These are phyloP conservation scores for Colletotrichum sansevieriae DNA, from an alignment of 2,329 filamentous ascomycete species.

Conservation along the genomic window DNA sequence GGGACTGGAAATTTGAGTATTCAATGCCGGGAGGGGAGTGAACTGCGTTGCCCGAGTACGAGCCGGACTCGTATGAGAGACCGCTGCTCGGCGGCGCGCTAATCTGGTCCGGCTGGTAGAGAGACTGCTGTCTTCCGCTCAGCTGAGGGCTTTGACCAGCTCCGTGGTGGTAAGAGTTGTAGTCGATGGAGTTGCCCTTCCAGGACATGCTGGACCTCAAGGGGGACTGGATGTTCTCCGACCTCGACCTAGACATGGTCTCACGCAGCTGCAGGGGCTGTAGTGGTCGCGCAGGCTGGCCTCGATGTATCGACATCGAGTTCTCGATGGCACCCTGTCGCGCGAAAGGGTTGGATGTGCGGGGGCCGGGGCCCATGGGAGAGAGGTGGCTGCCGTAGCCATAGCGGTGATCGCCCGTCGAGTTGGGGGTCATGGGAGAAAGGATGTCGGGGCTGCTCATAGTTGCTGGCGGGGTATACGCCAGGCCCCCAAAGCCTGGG, in stretches of 20 bases:
- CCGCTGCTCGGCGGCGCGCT: slow-evolving; percentile 55
- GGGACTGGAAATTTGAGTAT: slow-evolving; percentile 62
- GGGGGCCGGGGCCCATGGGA: slow-evolving; percentile 61
- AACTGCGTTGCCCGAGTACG: slow-evolving; percentile 62
- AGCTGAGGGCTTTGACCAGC: slow-evolving; percentile 61
- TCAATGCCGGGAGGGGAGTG: slow-evolving; percentile 64
- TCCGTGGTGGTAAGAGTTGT: slow-evolving; percentile 64
- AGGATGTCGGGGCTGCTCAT: slow-evolving; percentile 67
- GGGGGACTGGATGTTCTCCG: slow-evolving; percentile 70
- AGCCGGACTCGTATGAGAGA: slow-evolving; percentile 63
- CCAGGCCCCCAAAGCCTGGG: slow-evolving; percentile 75
- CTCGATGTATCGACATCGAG: slow-evolving; percentile 55
- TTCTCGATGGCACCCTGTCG: slow-evolving; percentile 61
- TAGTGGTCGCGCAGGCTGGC: slow-evolving; percentile 63
- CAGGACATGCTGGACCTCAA: slow-evolving; percentile 72
- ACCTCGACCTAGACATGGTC: slow-evolving; percentile 67
- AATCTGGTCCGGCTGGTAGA: slow-evolving; percentile 65
- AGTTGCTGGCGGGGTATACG: slow-evolving; percentile 68
- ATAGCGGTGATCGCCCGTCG: slow-evolving; percentile 60
- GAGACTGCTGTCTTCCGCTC: slow-evolving; percentile 60
- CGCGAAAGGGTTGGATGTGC: slow-evolving; percentile 66
- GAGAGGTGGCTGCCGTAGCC: slow-evolving; percentile 64
- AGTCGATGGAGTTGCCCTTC: slow-evolving; percentile 72
- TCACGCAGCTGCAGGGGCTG: slow-evolving; percentile 72
- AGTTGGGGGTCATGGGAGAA: slow-evolving; percentile 66